A percentile compares a stretch with the other conserved stretches of the same genome.
These are phyloP conservation scores for Podosphaera xanthii DNA, from an alignment of 2,329 filamentous ascomycete species.

Conservation along the genomic window DNA sequence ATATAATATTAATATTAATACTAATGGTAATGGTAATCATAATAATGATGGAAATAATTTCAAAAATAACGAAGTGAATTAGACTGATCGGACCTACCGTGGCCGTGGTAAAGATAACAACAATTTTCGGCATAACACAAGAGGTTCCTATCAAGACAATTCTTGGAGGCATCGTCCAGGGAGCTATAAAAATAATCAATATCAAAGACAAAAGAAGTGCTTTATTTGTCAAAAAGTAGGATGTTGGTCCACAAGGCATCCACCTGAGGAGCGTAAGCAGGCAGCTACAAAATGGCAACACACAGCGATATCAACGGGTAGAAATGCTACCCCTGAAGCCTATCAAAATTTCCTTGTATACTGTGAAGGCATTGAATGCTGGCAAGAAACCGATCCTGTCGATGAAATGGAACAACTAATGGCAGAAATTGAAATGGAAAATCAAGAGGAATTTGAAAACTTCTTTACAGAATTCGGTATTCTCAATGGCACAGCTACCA, in stretches of 20 bases:
- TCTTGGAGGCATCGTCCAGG: not conserved
- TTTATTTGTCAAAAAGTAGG: not conserved
- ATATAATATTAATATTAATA: too few species aligned
- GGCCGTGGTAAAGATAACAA: too few species aligned
- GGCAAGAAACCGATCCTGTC: not conserved
- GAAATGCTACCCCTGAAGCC: not conserved
- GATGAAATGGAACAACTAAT: slow-evolving; percentile 1
- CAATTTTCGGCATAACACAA: not conserved
- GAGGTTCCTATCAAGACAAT: not conserved
- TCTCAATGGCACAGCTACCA: not conserved
- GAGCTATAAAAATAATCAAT: not conserved
- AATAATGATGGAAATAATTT: too few species aligned
- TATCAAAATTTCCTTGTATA: not conserved
- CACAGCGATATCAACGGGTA: not conserved
- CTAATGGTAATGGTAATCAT: too few species aligned
- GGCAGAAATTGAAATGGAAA: not conserved
- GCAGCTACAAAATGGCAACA: not conserved
- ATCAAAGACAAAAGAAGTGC: slow-evolving; percentile 1
- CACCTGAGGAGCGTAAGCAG: not conserved
- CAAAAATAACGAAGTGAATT: too few species aligned
- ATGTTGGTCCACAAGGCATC: not conserved
- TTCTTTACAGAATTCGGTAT: not conserved
- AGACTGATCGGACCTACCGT: too few species aligned
- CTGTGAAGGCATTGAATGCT: not conserved
- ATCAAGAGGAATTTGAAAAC: not conserved